Percentiles rank a stretch among this genome's conserved stretches.
Evolutionary conservation across 2,329 filamentous ascomycete species (phyloP).

Genomic region (Fusarium foetens): DNA sequence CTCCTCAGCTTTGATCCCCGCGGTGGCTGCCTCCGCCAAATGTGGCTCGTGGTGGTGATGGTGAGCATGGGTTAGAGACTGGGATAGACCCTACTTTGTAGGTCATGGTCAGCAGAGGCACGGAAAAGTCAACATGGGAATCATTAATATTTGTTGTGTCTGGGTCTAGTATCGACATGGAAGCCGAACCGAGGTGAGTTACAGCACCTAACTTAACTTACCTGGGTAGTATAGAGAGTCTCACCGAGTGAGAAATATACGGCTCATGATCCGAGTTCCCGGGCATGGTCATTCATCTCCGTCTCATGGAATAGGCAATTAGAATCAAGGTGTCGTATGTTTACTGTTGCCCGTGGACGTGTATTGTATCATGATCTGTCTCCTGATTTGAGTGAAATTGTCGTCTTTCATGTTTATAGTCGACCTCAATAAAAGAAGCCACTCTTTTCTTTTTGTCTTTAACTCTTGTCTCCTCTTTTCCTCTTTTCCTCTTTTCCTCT

Average conservation of each 20-base stretch:
- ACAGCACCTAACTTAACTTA: neutral
- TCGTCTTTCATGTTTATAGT: neutral
- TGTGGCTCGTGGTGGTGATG: conserved; percentile 16
- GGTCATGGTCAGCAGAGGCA: conserved; percentile 42
- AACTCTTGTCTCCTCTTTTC: neutral
- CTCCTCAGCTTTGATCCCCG: conserved; percentile 39
- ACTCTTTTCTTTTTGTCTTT: conserved; percentile 12
- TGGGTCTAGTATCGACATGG: conserved; percentile 17
- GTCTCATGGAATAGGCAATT: conserved; percentile 4
- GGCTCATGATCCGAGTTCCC: conserved; percentile 21
- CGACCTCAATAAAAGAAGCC: neutral
- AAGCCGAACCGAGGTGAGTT: conserved; percentile 15
- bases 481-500: neutral
- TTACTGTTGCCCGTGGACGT: conserved; percentile 11
- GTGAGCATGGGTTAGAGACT: conserved; percentile 17
- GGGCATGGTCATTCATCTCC: neutral
- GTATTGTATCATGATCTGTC: conserved; percentile 26
- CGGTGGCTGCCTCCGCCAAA: conserved; percentile 11
- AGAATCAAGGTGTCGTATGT: conserved; percentile 17
- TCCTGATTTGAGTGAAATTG: conserved; percentile 15
- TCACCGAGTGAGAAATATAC: conserved; percentile 2
- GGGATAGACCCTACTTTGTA: conserved; percentile 18
- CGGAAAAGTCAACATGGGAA: conserved; percentile 11
- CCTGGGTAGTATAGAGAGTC: neutral
- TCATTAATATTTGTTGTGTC: conserved; percentile 2